These are phyloP conservation scores for Exophiala sp. DNA, from an alignment of 2,329 filamentous ascomycete species.

Conservation along the genomic window DNA sequence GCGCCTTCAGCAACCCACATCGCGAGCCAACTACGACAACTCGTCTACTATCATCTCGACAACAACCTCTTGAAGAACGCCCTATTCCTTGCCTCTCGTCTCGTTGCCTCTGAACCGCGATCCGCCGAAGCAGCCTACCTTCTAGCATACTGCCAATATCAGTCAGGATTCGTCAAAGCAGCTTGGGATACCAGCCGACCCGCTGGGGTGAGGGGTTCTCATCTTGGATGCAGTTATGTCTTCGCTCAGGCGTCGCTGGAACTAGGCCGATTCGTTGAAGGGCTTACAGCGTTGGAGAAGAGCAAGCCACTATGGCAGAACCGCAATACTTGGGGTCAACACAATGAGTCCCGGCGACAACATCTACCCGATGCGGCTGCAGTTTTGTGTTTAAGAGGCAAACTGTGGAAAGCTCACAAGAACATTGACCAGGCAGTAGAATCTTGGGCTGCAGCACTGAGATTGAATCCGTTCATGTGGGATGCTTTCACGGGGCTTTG, in stretches of 20 bases:
- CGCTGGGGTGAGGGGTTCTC: conserved; percentile 62
- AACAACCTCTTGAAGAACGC: conserved; percentile 85
- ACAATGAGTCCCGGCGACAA: conserved; percentile 68
- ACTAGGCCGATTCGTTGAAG: conserved; percentile 72
- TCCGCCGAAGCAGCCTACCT: conserved; percentile 76
- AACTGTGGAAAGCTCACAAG: conserved; percentile 73
- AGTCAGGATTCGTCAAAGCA: conserved; percentile 73
- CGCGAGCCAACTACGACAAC: conserved; percentile 56
- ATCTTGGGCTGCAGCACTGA: conserved; percentile 82
- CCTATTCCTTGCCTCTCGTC: conserved; percentile 83
- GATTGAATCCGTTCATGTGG: conserved; percentile 94
- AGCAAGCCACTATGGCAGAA: conserved; percentile 68
- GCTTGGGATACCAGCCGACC: conserved; percentile 77
- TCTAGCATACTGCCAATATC: conserved; percentile 75
- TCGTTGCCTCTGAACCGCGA: conserved; percentile 75
- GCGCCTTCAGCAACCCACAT: conserved; percentile 50
- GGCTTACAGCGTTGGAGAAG: conserved; percentile 77
- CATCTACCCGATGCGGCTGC: conserved; percentile 76
- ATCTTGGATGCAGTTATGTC: conserved; percentile 83
- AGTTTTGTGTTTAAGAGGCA: conserved; percentile 76
- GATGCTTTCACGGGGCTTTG: conserved; percentile 88
- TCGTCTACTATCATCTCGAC: conserved; percentile 73
- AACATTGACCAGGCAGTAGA: conserved; percentile 76
- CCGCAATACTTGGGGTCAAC: conserved; percentile 72
- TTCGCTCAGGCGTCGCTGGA: conserved; percentile 84